Evolutionary conservation across 768 basidiomycete species (phyloP).

Genomic region (Suillus variegatus): DNA sequence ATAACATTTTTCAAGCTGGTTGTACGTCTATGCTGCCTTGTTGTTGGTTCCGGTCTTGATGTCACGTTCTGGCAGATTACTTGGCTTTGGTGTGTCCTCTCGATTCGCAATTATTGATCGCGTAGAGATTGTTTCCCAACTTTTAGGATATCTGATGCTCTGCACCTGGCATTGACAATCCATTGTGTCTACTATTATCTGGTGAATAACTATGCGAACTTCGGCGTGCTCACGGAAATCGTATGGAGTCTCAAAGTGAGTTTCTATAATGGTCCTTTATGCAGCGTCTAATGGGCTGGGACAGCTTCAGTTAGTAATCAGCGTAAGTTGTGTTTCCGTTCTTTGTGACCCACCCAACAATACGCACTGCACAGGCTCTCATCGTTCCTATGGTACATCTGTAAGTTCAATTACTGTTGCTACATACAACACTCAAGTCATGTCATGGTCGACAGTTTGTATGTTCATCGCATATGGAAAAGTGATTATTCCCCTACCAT

Average conservation of each 20-base stretch:
- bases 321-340: not conserved
- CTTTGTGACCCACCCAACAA: too few species aligned
- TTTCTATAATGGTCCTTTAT: too few species aligned
- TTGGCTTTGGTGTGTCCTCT: not conserved
- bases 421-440: too few species aligned
- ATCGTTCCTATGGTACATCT: not conserved
- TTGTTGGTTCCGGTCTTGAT: too few species aligned
- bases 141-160: not conserved
- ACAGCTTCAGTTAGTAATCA: not conserved
- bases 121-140: too few species aligned
- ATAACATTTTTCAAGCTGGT: not conserved
- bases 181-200: not conserved
- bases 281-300: not conserved
- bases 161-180: not conserved
- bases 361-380: not conserved
- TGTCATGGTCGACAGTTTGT: not conserved
- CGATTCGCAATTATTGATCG: not conserved
- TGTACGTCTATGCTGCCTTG: not conserved
- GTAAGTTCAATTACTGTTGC: not conserved
- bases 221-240: not conserved
- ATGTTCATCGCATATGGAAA: not conserved
- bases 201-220: not conserved
- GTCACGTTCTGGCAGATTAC: too few species aligned
- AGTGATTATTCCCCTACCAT: not conserved
- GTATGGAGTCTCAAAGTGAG: constrained; percentile 1